Evolutionary conservation across 2,329 filamentous ascomycete genomes (phyloP).

Genomic region (Penicillium sp.): DNA sequence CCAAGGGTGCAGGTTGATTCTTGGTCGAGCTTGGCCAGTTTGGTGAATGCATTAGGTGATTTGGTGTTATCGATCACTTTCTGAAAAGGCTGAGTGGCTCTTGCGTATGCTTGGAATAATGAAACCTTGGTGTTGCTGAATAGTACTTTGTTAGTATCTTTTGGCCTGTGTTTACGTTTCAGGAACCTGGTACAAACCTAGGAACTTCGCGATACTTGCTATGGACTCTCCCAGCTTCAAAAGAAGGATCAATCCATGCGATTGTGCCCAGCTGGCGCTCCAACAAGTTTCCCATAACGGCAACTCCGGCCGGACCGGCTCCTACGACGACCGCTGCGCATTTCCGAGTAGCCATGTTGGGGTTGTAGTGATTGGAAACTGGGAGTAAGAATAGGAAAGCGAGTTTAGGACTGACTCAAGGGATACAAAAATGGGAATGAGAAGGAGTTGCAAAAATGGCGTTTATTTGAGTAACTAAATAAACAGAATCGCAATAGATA

Average conservation of each 20-base stretch:
- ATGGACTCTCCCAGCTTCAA: slow-evolving; percentile 53
- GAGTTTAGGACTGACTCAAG: background rate
- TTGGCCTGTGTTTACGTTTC: background rate
- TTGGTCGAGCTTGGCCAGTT: slow-evolving; percentile 53
- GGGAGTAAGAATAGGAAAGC: background rate
- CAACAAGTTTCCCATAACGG: slow-evolving; percentile 60
- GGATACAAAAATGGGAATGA: background rate
- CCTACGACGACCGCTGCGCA: slow-evolving; percentile 59
- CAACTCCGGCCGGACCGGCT: slow-evolving; percentile 58
- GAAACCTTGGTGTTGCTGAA: slow-evolving; percentile 59
- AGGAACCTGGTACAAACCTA: slow-evolving; percentile 31
- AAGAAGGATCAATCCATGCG: slow-evolving; percentile 58
- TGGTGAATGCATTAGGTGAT: slow-evolving; percentile 54
- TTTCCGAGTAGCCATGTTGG: slow-evolving; percentile 28
- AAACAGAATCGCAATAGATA: slow-evolving; percentile 6
- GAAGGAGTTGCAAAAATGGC: background rate
- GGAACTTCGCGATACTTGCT: slow-evolving; percentile 60
- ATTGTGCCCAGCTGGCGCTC: slow-evolving; percentile 53
- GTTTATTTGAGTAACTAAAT: slow-evolving; percentile 20
- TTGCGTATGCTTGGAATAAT: slow-evolving; percentile 57
- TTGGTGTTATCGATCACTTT: slow-evolving; percentile 48
- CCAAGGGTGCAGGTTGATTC: slow-evolving; percentile 57
- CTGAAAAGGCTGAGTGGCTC: slow-evolving; percentile 52
- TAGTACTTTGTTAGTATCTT: background rate
- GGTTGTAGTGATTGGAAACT: background rate